These are phyloP conservation scores for Malassezia pachydermatis DNA, from an alignment of 1,284 basidiomycete species.

Conservation along the genomic window DNA sequence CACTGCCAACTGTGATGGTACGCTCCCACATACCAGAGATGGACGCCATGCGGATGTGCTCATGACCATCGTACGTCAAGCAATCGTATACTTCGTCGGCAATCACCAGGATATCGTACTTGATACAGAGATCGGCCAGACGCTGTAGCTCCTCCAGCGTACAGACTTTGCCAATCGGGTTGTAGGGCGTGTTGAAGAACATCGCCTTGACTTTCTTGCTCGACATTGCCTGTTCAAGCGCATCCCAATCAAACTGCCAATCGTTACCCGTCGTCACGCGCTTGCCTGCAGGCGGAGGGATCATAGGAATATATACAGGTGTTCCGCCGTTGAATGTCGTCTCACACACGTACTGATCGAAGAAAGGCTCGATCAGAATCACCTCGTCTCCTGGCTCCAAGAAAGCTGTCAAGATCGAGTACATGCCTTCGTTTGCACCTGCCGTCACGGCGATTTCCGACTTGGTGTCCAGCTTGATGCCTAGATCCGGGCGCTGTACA, in stretches of 20 bases:
- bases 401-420: constrained; percentile 34
- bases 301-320: constrained; percentile 86
- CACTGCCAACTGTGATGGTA: constrained; percentile 70
- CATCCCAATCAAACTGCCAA: constrained; percentile 56
- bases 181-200: constrained; percentile 60
- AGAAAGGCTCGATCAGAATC: constrained; percentile 89
- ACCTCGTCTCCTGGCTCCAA: constrained; percentile 65
- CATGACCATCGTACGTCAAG: constrained; percentile 73
- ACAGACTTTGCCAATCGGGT: constrained; percentile 70
- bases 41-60: constrained; percentile 81
- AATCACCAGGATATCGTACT: constrained; percentile 85
- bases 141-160: constrained; percentile 67
- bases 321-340: constrained; percentile 57
- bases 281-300: constrained; percentile 57
- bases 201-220: constrained; percentile 70
- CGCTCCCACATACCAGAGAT: constrained; percentile 81
- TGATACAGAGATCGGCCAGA: constrained; percentile 75
- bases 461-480: constrained; percentile 67
- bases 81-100: constrained; percentile 91
- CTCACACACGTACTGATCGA: constrained; percentile 71
- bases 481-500: constrained; percentile 35
- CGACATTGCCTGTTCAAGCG: constrained; percentile 66
- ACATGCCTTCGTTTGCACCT: constrained; percentile 60
- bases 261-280: constrained; percentile 37
- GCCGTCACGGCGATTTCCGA: constrained; percentile 85